Evolutionary conservation across 2,329 filamentous ascomycete species (phyloP).

Genomic region (Fusarium sp.): DNA sequence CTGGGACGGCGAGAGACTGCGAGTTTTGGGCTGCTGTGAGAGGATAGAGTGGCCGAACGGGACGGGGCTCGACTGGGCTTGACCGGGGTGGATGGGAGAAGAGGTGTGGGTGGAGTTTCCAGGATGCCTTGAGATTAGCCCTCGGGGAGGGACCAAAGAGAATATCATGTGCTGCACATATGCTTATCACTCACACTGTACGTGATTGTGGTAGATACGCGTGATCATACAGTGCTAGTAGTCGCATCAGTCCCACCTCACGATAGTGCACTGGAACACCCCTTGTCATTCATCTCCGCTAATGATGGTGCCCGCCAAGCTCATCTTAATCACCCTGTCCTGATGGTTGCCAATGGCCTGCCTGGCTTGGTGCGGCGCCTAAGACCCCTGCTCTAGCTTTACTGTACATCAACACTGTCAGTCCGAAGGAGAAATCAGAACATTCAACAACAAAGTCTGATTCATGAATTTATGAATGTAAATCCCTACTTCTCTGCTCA

Average conservation of each 20-base stretch:
- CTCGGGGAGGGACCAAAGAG: constrained; percentile 44
- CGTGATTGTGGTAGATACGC: too few species aligned
- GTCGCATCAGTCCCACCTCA: not conserved
- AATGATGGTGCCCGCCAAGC: constrained; percentile 45
- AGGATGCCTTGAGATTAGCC: constrained; percentile 53
- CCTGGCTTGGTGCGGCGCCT: constrained; percentile 42
- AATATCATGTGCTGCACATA: constrained; percentile 32
- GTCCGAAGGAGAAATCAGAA: constrained; percentile 12
- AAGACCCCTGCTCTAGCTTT: constrained; percentile 30
- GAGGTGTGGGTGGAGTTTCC: constrained; percentile 53
- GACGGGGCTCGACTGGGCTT: constrained; percentile 37
- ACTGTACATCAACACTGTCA: constrained; percentile 10
- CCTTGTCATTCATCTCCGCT: constrained; percentile 46
- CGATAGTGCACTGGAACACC: constrained; percentile 30
- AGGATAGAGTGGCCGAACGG: constrained; percentile 25
- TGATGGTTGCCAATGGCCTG: constrained; percentile 29
- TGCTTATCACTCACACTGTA: constrained; percentile 17
- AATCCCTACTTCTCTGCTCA: too few species aligned
- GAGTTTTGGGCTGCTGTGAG: constrained; percentile 12
- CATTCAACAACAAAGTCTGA: constrained; percentile 4
- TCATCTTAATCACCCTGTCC: constrained; percentile 45
- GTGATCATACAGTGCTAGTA: constrained; percentile 11
- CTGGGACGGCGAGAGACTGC: constrained; percentile 26
- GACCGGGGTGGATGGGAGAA: constrained; percentile 42
- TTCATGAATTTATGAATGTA: too few species aligned